These are phyloP conservation scores for Amaranthus palmeri DNA, from an alignment of 148 eudicot genomes.

Conservation along the genomic window DNA sequence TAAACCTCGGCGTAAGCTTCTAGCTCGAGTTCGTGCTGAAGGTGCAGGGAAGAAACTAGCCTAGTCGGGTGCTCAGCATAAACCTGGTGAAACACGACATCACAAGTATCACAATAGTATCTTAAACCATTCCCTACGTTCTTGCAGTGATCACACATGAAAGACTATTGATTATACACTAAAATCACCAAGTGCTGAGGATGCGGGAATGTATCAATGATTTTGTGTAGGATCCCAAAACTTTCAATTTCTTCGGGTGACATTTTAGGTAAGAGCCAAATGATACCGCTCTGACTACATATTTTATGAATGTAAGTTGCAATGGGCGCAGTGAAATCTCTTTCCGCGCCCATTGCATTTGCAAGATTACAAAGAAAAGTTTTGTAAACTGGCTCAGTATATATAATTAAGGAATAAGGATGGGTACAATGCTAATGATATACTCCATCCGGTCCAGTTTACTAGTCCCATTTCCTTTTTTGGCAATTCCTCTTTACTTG, in stretches of 20 bases:
- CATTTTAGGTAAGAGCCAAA: slow-evolving; percentile 11
- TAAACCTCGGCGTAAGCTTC: slow-evolving; percentile 4
- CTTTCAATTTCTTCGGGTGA: slow-evolving; percentile 2
- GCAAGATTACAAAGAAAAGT: slow-evolving; percentile 8
- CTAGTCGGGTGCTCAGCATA: slow-evolving; percentile 22
- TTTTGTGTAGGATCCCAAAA: background rate
- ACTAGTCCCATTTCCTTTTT: too few relatives aligned
- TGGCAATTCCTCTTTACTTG: slow-evolving; percentile 11
- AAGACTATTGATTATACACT: slow-evolving; percentile 6
- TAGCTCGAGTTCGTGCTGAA: slow-evolving; percentile 24
- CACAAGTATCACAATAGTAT: slow-evolving; percentile 12
- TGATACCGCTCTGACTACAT: slow-evolving; percentile 15
- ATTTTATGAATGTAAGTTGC: slow-evolving; percentile 18
- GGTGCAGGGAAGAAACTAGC: slow-evolving; percentile 15
- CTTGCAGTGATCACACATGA: slow-evolving; percentile 21
- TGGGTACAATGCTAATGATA: slow-evolving; percentile 22
- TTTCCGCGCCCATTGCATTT: background rate
- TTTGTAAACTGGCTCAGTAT: background rate
- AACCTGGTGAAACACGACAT: slow-evolving; percentile 14
- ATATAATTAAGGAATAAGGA: slow-evolving; percentile 16
- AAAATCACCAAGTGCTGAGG: slow-evolving; percentile 6
- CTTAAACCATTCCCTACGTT: slow-evolving; percentile 14
- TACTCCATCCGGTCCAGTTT: too few relatives aligned
- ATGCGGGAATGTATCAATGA: slow-evolving; percentile 9
- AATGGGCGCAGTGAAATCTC: slow-evolving; percentile 4